Conservation (phyloP, 257 asterid genomes). For the Misopates orontium region DNA sequence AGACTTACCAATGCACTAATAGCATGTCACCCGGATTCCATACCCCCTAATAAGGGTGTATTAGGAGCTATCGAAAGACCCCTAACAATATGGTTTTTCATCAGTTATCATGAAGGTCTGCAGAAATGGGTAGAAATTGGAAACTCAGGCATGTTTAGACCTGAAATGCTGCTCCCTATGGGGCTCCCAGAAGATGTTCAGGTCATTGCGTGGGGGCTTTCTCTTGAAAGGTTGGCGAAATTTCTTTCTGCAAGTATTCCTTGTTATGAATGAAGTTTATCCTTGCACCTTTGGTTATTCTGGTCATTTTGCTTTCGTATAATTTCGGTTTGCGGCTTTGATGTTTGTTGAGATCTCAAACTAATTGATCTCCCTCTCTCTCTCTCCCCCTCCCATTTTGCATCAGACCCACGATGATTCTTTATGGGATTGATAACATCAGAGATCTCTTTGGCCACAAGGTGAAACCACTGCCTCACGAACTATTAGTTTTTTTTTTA, state of each 20-base stretch:
- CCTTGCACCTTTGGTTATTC: too few relatives aligned
- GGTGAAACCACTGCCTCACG: conserved; percentile 40
- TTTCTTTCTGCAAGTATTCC: too few relatives aligned
- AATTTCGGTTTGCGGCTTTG: too few relatives aligned
- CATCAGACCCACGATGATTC: conserved; percentile 91
- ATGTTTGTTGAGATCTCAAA: too few relatives aligned
- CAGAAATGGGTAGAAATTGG: conserved; percentile 97
- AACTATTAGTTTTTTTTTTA: not conserved
- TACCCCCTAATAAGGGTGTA: too few relatives aligned
- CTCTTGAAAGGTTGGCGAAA: conserved; percentile 78
- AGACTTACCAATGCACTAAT: too few relatives aligned
- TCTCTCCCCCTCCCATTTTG: conserved; percentile 6
- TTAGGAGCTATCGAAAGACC: not conserved
- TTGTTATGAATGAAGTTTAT: too few relatives aligned
- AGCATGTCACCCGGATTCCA: too few relatives aligned
- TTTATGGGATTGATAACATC: conserved; percentile 83
- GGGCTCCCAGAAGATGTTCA: conserved; percentile 95
- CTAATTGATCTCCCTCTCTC: not conserved
- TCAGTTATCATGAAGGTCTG: conserved; percentile 91
- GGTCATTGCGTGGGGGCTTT: conserved; percentile 99
- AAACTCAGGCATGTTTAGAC: conserved; percentile 99
- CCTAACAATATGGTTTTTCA: not conserved
- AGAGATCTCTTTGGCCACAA: conserved; percentile 97
- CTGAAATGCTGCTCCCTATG: conserved; percentile 98
- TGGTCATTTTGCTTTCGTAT: too few relatives aligned